Percentiles rank a stretch among this genome's conserved stretches.
Conservation (phyloP, 768 basidiomycete genomes). For the Leccinum ochraceum region DNA sequence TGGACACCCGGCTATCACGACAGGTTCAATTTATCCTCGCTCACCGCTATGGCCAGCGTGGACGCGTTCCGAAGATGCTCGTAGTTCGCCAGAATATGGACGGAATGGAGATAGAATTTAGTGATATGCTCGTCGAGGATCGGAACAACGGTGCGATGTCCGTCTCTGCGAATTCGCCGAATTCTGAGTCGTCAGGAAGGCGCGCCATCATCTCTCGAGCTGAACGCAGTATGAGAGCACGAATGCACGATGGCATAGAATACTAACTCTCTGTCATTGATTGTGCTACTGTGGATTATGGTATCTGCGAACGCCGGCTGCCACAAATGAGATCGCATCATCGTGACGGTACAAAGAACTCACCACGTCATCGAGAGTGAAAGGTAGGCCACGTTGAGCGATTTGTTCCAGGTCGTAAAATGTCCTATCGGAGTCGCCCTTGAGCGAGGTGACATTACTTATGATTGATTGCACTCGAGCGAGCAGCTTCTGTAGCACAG, state of each 20-base stretch:
- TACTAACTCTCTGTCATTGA: slow-evolving; percentile 61
- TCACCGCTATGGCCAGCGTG: slow-evolving; percentile 57
- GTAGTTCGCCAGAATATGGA: slow-evolving; percentile 93
- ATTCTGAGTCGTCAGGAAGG: slow-evolving; percentile 33
- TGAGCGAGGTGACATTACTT: neutral
- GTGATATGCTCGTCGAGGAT: slow-evolving; percentile 97
- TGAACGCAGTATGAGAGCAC: slow-evolving; percentile 28
- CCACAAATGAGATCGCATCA: too few relatives aligned
- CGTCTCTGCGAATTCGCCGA: slow-evolving; percentile 42
- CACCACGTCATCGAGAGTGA: slow-evolving; percentile 31
- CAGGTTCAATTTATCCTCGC: slow-evolving; percentile 88
- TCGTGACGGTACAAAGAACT: slow-evolving; percentile 3
- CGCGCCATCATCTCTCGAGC: slow-evolving; percentile 73
- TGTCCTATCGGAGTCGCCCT: slow-evolving; percentile 10
- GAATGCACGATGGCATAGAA: neutral
- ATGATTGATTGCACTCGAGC: slow-evolving; percentile 9
- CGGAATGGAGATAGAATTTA: slow-evolving; percentile 91
- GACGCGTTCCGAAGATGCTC: slow-evolving; percentile 57
- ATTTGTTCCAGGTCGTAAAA: slow-evolving; percentile 33
- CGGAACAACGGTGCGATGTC: slow-evolving; percentile 94
- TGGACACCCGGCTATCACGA: slow-evolving; percentile 74
- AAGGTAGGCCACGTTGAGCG: slow-evolving; percentile 25
- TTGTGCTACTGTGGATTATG: slow-evolving; percentile 40
- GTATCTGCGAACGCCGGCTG: slow-evolving; percentile 55
- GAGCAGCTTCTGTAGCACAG: slow-evolving; percentile 16